Base-by-base conservation (phyloP, 1,139 yeast species). In the Zygoascus meyerae region DNA sequence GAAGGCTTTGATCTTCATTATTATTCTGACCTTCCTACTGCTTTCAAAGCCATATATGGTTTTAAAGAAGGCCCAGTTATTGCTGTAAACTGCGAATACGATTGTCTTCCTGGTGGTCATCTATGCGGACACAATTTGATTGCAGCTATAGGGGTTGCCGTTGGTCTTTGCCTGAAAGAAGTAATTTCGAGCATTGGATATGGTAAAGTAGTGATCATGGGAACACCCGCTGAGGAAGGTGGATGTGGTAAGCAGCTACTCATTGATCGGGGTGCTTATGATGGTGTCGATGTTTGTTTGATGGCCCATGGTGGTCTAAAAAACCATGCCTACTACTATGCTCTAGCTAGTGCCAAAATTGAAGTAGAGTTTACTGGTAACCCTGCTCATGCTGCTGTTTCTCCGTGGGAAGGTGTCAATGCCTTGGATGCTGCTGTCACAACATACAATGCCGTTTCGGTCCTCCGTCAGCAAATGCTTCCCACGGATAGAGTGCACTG, bases 101-200 rank as follows among this genome's bases (percentile, higher is more conserved):
- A 60, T 45, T 62, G 63, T 2, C 44, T 60, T 16, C 64, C 64
- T 7, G 54, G 45, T 9, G 63, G 63, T 7, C 64, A 60, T 51
- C 61, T 60, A 10, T 60, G 64, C 46, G 64, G 64, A 14, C 64
- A 60, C 42, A 60, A 60, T 42, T 51, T 60, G 39, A 60, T 57
- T 35, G 59, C 62, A 2, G 51, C 59, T 12, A 30, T 54, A 10
- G 43, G 56, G 9, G 51, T 57, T 10, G 47, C 52, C 10, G 55
- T 53, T 2, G 57, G 55, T 16, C 29, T 56, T 11, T 40, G 53
- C 14, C 42, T 55, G 10, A 55, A 57, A 11, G 26, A 47, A 12
- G 52, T 57, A n/a, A 51, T 60, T 57, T 46, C 45, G 29, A 47
- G 52, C 29, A 54, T 49, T 40, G 45, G 50, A 9, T 47, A 58